Evolutionary conservation across 2,329 filamentous ascomycete species (phyloP).

Genomic region (Alternaria arborescens): DNA sequence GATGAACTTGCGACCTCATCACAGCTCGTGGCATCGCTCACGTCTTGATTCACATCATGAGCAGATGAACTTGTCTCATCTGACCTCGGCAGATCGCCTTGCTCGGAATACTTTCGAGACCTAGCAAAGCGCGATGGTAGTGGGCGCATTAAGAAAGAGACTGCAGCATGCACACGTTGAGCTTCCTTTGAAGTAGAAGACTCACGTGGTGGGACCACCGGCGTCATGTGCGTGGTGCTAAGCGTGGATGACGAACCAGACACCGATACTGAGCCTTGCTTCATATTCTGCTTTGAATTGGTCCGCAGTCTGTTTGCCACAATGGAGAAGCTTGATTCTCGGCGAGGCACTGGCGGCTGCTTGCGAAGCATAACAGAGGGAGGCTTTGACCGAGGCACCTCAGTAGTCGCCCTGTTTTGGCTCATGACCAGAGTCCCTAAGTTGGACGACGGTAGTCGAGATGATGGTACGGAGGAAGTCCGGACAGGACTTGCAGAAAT

Average conservation of each 20-base stretch:
- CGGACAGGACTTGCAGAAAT: conserved; percentile 33
- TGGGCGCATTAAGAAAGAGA: conserved; percentile 37
- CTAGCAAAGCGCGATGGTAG: conserved; percentile 30
- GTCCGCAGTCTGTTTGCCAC: conserved; percentile 23
- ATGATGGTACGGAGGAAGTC: conserved; percentile 25
- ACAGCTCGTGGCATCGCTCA: neutral
- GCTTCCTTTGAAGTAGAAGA: conserved; percentile 47
- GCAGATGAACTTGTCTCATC: conserved; percentile 11
- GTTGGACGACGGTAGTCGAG: conserved; percentile 20
- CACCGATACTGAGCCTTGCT: conserved; percentile 28
- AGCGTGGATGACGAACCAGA: conserved; percentile 38
- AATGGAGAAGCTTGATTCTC: conserved; percentile 32
- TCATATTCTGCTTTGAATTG: conserved; percentile 34
- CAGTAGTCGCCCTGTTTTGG: conserved; percentile 17
- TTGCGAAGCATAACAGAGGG: conserved; percentile 25
- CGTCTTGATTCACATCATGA: conserved; percentile 3
- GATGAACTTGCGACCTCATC: conserved; percentile 4
- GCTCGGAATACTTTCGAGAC: conserved; percentile 17
- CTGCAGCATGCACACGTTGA: conserved; percentile 37
- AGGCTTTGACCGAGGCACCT: conserved; percentile 25
- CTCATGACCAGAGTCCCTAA: conserved; percentile 12
- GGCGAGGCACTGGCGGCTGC: conserved; percentile 19
- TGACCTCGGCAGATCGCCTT: conserved; percentile 13
- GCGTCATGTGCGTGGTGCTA: conserved; percentile 26
- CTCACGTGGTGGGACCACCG: conserved; percentile 40